A percentile compares a stretch with the other conserved stretches of the same genome.
Evolutionary conservation across 805 yeast species (phyloP).

Genomic region (Suhomyces sp.): DNA sequence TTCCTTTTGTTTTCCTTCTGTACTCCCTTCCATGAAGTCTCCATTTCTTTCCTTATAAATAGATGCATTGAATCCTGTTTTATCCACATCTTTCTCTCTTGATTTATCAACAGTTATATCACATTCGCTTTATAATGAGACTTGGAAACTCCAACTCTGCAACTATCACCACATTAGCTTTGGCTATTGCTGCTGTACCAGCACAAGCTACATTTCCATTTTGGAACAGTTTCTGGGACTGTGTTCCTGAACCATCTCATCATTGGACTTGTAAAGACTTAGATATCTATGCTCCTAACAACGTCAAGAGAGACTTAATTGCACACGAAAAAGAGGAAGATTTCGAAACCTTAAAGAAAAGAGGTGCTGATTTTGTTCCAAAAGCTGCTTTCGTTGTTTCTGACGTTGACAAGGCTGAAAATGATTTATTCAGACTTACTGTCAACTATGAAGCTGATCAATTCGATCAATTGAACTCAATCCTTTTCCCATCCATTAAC

Average conservation of each 20-base stretch:
- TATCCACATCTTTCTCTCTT: too few species aligned
- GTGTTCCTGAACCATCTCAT: conserved; percentile 4
- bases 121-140: conserved; percentile 7
- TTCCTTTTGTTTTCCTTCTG: too few species aligned
- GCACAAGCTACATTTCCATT: conserved; percentile 10
- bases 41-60: too few species aligned
- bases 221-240: conserved; percentile 6
- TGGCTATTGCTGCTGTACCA: conserved; percentile 5
- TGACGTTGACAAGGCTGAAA: conserved; percentile 19
- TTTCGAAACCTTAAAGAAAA: conserved; percentile 9
- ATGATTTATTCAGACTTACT: conserved; percentile 19
- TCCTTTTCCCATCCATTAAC: conserved; percentile 16
- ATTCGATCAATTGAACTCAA: conserved; percentile 15
- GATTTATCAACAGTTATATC: too few species aligned
- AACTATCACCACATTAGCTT: conserved; percentile 7
- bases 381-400: conserved; percentile 26
- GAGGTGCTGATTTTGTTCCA: conserved; percentile 14
- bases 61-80: too few species aligned
- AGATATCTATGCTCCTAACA: conserved; percentile 5
- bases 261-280: conserved; percentile 3
- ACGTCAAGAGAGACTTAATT: conserved; percentile 6
- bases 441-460: conserved; percentile 24
- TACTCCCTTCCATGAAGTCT: too few species aligned
- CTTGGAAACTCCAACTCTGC: conserved; percentile 2
- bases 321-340: conserved; percentile 13